Evolutionary conservation across 441 rosid genomes (phyloP).

Genomic region (Rhodomyrtus psidioides): DNA sequence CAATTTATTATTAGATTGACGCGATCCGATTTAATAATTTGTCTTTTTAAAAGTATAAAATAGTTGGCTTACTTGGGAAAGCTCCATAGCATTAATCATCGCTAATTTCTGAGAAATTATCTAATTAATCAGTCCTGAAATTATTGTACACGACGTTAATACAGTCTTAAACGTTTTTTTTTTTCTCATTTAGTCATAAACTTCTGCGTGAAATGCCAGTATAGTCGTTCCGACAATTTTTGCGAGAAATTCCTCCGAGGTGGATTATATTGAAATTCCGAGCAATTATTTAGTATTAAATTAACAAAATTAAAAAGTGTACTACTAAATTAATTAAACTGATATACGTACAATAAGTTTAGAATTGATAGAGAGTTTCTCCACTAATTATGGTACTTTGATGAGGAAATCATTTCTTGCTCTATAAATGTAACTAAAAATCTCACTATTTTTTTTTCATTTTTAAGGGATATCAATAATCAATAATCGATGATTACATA

Average conservation of each 20-base stretch:
- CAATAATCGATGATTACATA: no score
- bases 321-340: accelerated
- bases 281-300: neutral
- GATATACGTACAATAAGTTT: neutral
- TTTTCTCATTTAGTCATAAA: neutral
- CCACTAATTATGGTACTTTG: neutral
- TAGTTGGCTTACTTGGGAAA: neutral
- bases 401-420: neutral
- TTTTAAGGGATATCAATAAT: neutral
- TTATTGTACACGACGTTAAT: accelerated
- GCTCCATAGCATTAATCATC: neutral
- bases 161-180: neutral
- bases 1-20: neutral
- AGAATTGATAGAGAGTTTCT: neutral
- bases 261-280: neutral
- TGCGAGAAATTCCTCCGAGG: accelerated
- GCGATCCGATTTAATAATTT: neutral
- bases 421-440: neutral
- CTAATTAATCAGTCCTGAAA: accelerated
- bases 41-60: neutral
- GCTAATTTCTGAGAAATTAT: neutral
- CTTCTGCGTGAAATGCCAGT: accelerated
- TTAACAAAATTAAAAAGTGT: neutral
- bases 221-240: neutral
- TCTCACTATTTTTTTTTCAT: neutral